Conservation (phyloP, 805 yeast genomes). For the Yueomyces sp. region DNA sequence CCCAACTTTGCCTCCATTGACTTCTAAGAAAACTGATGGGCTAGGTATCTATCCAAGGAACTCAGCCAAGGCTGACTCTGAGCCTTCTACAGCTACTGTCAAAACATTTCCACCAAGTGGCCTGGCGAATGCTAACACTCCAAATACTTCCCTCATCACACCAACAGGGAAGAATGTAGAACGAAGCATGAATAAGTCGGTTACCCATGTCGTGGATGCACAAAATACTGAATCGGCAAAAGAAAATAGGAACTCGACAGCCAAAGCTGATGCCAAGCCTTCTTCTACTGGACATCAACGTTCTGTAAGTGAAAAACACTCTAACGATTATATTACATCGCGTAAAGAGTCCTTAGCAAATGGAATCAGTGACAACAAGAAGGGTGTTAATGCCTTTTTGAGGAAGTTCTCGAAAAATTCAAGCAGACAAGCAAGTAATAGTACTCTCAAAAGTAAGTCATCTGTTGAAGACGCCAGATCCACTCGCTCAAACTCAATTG, state of each 20-base stretch:
- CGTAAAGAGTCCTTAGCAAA: background rate
- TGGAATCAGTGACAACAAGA: conserved; percentile 1
- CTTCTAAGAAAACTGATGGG: conserved; percentile 9
- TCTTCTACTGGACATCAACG: background rate
- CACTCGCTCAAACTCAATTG: too few species aligned
- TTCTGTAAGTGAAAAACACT: too few species aligned
- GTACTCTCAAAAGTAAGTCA: background rate
- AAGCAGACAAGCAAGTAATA: background rate
- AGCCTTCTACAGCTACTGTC: background rate
- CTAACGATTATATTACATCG: conserved; percentile 9
- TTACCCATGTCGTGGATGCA: background rate
- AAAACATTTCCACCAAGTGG: background rate
- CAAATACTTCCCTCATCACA: background rate
- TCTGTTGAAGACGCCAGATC: background rate
- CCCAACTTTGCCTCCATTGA: conserved; percentile 22
- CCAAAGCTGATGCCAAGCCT: conserved; percentile 1
- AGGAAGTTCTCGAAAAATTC: conserved; percentile 22
- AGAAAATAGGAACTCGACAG: conserved; percentile 1
- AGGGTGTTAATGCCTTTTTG: conserved; percentile 20
- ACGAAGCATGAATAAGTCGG: background rate
- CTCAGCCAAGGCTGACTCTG: background rate
- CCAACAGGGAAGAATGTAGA: background rate
- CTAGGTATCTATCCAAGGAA: conserved; percentile 16
- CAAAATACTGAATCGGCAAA: conserved; percentile 1
- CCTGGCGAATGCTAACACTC: background rate